Base-by-base conservation (phyloP, 129 eudicot genomes). In the Flaveria robusta region DNA sequence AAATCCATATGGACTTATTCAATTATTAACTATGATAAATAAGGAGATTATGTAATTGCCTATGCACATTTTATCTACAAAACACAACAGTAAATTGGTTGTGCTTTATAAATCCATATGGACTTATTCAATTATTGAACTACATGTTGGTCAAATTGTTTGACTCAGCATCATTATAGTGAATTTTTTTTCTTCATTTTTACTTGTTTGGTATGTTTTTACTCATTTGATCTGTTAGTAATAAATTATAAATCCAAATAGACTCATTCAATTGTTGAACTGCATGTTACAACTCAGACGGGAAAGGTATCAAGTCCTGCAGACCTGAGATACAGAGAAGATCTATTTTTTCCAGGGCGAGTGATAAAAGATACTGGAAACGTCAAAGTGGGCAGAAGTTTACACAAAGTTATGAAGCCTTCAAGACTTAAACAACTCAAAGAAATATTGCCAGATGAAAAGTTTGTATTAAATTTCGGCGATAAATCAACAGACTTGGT, bases 251-350 rank as follows among this genome's bases (percentile, higher is more conserved):
- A 59, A 31, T 55, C 15, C 29, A 55, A 8, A 55, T 23, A 1
- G 29, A 55, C 60, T 54, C 62, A 7, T 50, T 54, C 62, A 54
- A 2, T 20, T 45, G 5, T 18, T 45, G 1, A 13, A 29, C n/a
- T 49, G 10, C 5, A 58, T 41, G 31, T n/a, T 8, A 27, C 75
- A 10, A 82, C 64, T 49, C 91, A 94, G 98, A 85, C 81, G 55
- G 93, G 98, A 68, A 91, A 78, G 79, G 79, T 89, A 79, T 88
- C 93, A 24, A 84, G 96, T 50, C 98, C 98, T 49, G 98, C 96
- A 41, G 97, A 94, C 83, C 82, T 94, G 71, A 91, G 98, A 82
- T 91, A 85, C 88, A 77, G 42, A 55, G 98, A 94, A 86, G 93
- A 94, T 81, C 93, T 94, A 65, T 34, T 91, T 6, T 90, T 88